Percentiles rank a stretch among this genome's conserved stretches.
These are phyloP conservation scores for Trichoderma oligosporum DNA, from an alignment of 2,329 filamentous ascomycete species.

Conservation along the genomic window DNA sequence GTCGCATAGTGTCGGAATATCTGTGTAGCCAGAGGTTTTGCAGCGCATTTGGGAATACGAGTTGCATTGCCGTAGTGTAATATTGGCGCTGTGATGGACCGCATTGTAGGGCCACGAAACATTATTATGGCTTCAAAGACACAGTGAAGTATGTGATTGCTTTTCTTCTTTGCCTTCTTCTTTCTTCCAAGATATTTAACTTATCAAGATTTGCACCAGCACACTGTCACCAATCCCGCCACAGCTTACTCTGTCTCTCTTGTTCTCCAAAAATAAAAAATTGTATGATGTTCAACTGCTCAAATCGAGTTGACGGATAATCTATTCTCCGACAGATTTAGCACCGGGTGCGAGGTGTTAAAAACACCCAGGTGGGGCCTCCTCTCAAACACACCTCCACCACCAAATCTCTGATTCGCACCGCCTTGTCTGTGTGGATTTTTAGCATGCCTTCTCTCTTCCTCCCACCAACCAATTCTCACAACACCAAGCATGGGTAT, in stretches of 20 bases:
- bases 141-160: not conserved
- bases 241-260: not conserved
- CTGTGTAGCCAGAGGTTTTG: slow-evolving; percentile 25
- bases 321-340: slow-evolving; percentile 11
- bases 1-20: slow-evolving; percentile 27
- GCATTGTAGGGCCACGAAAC: slow-evolving; percentile 17
- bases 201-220: not conserved
- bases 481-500: not conserved
- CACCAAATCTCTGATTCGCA: not conserved
- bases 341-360: not conserved
- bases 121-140: not conserved
- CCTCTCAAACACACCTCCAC: not conserved
- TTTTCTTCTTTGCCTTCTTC: not conserved
- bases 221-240: not conserved
- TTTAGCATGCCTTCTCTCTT: not conserved
- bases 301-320: slow-evolving; percentile 11
- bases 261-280: too few relatives aligned
- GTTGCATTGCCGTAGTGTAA: slow-evolving; percentile 24
- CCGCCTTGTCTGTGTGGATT: not conserved
- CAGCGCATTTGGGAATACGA: slow-evolving; percentile 23
- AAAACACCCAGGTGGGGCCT: too few relatives aligned
- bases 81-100: slow-evolving; percentile 19
- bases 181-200: not conserved
- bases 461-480: not conserved
- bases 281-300: slow-evolving; percentile 13